Conservation (phyloP, 192 early-diverging fungal genomes). For the Entomortierella lignicola region DNA sequence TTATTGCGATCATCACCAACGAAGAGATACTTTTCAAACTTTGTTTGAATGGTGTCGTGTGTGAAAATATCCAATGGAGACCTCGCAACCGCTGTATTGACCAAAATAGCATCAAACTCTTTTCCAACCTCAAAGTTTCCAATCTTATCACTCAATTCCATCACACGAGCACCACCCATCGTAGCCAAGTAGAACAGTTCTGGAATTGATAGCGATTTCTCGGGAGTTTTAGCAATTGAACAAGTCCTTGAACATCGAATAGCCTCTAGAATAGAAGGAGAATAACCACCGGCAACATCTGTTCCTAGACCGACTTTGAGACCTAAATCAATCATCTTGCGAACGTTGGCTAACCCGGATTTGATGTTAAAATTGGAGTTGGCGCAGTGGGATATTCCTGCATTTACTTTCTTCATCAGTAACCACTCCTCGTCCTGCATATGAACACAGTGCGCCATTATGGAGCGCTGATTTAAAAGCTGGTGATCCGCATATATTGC, state of each 20-base stretch:
- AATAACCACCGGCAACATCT: slow-evolving; percentile 86
- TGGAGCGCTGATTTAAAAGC: slow-evolving; percentile 69
- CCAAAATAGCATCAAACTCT: slow-evolving; percentile 85
- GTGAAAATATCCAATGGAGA: slow-evolving; percentile 44
- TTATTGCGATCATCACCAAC: slow-evolving; percentile 84
- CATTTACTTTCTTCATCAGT: slow-evolving; percentile 61
- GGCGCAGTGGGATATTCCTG: slow-evolving; percentile 82
- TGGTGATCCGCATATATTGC: slow-evolving; percentile 71
- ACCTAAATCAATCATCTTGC: slow-evolving; percentile 65
- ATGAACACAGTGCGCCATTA: slow-evolving; percentile 89
- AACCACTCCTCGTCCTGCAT: slow-evolving; percentile 67
- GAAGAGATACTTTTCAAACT: slow-evolving; percentile 82
- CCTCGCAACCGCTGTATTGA: slow-evolving; percentile 64
- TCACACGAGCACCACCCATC: slow-evolving; percentile 77
- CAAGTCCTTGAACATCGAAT: slow-evolving; percentile 70
- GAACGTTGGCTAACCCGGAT: slow-evolving; percentile 73
- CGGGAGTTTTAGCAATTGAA: slow-evolving; percentile 57
- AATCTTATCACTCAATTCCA: slow-evolving; percentile 67
- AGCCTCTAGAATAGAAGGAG: slow-evolving; percentile 77
- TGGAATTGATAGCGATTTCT: slow-evolving; percentile 15
- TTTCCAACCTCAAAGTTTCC: slow-evolving; percentile 80
- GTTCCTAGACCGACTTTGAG: slow-evolving; percentile 83
- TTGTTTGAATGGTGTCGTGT: slow-evolving; percentile 20
- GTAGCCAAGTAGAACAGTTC: slow-evolving; percentile 79
- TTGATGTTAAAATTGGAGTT: slow-evolving; percentile 79